Percentiles rank a stretch among this genome's conserved stretches.
phyloP scores from a whole-genome alignment of 306 rosid genomes.

The Sphenostylis stenocarpa region DNA sequence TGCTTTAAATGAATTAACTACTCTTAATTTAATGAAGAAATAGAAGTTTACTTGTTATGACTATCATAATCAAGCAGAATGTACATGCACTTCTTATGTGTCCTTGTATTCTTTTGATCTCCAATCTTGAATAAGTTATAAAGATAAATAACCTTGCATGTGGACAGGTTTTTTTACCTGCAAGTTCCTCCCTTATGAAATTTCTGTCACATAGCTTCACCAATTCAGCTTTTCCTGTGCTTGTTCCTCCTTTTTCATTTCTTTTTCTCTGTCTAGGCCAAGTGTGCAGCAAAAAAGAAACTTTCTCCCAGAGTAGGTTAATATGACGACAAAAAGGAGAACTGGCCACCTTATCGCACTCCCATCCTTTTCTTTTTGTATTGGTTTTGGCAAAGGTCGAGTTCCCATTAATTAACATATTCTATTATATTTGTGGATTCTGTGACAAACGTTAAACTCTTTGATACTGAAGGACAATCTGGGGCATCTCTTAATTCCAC shows the following conservation, averaged over 20 bases:
- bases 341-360: slow-evolving; percentile 47
- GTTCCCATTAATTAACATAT: slow-evolving; percentile 20
- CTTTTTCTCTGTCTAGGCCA: slow-evolving; percentile 31
- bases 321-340: slow-evolving; percentile 61
- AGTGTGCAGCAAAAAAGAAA: slow-evolving; percentile 38
- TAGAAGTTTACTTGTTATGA: neutral
- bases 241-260: slow-evolving; percentile 12
- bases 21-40: neutral
- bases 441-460: slow-evolving; percentile 74
- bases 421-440: slow-evolving; percentile 53
- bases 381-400: slow-evolving; percentile 57
- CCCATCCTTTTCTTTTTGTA: slow-evolving; percentile 52
- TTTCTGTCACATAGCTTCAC: neutral
- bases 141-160: neutral
- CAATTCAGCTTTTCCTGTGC: slow-evolving; percentile 1
- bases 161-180: neutral
- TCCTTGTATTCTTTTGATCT: neutral
- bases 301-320: slow-evolving; percentile 42
- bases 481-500: slow-evolving; percentile 58
- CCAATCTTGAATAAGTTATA: neutral
- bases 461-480: slow-evolving; percentile 65
- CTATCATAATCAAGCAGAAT: neutral
- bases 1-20: neutral
- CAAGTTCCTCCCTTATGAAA: neutral
- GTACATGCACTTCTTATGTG: neutral